Evolutionary conservation across 1,139 yeast genomes (phyloP), one percentile per base, ranked within the genome.

Genomic region (Candida tropicalis): DNA sequence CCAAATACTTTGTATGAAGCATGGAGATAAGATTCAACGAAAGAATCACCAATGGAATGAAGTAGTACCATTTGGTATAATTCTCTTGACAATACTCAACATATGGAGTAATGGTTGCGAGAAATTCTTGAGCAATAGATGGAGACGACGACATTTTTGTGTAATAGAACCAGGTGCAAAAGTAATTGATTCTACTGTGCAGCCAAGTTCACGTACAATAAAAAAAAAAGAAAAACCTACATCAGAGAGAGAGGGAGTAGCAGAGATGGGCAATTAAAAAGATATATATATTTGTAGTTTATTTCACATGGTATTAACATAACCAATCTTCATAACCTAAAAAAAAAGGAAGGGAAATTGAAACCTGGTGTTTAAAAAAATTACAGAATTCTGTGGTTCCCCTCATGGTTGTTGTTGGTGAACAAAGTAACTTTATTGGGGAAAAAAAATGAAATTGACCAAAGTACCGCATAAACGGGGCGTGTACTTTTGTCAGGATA

Each of bases 1-100:
- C 43, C 18, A 51, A 40, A 17, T 41, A 42, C 38, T 28, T 39
- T 13, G 40, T 35, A 22, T 46, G 33, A 6, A 49, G 5, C 4
- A 13, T 8, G 5, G 26, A 22, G 10, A 40, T 23, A 10, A 53
- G 11, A 4, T 31, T 35, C 35, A 50, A 52, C 2, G 43, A 40
- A n/a, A 49, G 36, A 7, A 52, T 5, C 7, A 33, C 38, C 26
- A 37, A 12, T 25, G 51, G 47, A 15, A 43, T 7, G 3, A 46
- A 12, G 18, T 43, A 32, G 34, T 42, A 49, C 50, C 49, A 49
- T 39, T 44, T 49, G 13, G 47, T 46, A 15, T 37, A 10, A 23
- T 42, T 45, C 6, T 40, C 35, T 12, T 15, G 20, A 6, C 9
- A 28, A 12, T 37, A 37, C 11, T 28, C 35, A 16, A 37, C n/a